Evolutionary conservation across 2,329 filamentous ascomycete genomes (phyloP).

Genomic region (Diaporthe vexans): DNA sequence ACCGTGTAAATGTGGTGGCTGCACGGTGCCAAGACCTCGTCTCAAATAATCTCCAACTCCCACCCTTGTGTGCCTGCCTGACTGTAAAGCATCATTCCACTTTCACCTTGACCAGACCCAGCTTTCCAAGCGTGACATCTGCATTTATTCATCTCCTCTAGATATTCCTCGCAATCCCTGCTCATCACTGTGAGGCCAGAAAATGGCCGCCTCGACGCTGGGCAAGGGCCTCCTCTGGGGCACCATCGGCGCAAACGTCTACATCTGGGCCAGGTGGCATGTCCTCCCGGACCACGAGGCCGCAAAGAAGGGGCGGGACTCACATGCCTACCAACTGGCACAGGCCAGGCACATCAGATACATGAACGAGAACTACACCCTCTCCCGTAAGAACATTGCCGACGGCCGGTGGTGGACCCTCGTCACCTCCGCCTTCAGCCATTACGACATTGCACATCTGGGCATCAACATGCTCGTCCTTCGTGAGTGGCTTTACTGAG

Average conservation of each 20-base stretch:
- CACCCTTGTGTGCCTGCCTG: background rate
- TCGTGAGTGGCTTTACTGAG: background rate
- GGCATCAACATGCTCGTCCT: conserved; percentile 46
- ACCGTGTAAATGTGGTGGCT: background rate
- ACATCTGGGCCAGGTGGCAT: conserved; percentile 36
- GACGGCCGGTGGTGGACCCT: conserved; percentile 47
- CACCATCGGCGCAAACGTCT: conserved; percentile 40
- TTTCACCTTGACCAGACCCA: background rate
- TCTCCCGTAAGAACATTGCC: conserved; percentile 42
- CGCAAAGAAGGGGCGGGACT: background rate
- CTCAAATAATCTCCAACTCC: conserved; percentile 12
- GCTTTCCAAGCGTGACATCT: background rate
- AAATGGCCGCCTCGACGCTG: background rate
- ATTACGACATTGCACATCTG: conserved; percentile 43
- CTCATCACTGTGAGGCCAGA: background rate
- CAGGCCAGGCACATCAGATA: conserved; percentile 4
- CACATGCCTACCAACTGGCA: conserved; percentile 10
- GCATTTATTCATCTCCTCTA: background rate
- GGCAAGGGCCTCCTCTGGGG: conserved; percentile 40
- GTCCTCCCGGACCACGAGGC: background rate
- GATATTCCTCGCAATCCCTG: background rate
- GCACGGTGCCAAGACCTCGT: background rate
- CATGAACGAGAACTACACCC: conserved; percentile 45
- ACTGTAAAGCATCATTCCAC: background rate
- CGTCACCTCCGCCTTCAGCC: conserved; percentile 45